phyloP scores from a whole-genome alignment of 2,329 filamentous ascomycete species.

The Trichoderma breve region DNA sequence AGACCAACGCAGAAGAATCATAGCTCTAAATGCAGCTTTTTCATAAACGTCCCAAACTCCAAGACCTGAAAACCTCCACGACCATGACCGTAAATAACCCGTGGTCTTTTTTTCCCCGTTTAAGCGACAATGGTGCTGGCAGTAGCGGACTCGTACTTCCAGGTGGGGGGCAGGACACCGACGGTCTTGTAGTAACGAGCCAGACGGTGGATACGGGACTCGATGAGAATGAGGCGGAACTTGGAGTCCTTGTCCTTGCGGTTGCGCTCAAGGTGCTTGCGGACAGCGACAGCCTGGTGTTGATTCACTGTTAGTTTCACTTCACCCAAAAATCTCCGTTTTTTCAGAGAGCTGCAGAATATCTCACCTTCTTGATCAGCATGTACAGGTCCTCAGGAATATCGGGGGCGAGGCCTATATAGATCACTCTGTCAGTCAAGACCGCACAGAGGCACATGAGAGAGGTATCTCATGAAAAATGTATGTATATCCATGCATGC shows the following conservation, averaged over 20 bases:
- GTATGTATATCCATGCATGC: conserved; percentile 30
- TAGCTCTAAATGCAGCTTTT: conserved; percentile 47
- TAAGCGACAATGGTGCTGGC: conserved; percentile 83
- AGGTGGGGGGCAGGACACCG: conserved; percentile 81
- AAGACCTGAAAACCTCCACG: conserved; percentile 39
- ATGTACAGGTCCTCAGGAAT: conserved; percentile 99
- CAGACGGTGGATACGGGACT: conserved; percentile 99
- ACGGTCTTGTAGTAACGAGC: conserved; percentile 99
- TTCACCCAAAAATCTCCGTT: too few relatives aligned
- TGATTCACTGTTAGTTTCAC: background rate
- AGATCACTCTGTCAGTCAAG: conserved; percentile 90
- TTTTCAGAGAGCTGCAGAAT: background rate
- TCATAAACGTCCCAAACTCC: conserved; percentile 45
- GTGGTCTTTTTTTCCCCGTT: conserved; percentile 11
- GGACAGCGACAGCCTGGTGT: conserved; percentile 84
- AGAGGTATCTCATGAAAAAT: conserved; percentile 30
- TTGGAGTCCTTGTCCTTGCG: conserved; percentile 99
- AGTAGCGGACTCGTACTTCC: conserved; percentile 98
- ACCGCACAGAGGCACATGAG: conserved; percentile 79
- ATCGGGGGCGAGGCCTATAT: conserved; percentile 90
- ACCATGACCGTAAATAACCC: conserved; percentile 19
- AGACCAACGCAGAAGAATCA: conserved; percentile 41
- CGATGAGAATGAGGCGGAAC: conserved; percentile 99
- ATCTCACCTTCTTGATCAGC: conserved; percentile 96
- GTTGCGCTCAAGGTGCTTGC: conserved; percentile 99